These are phyloP conservation scores for Abrus pulchellus DNA, from an alignment of 306 rosid species.

Conservation along the genomic window DNA sequence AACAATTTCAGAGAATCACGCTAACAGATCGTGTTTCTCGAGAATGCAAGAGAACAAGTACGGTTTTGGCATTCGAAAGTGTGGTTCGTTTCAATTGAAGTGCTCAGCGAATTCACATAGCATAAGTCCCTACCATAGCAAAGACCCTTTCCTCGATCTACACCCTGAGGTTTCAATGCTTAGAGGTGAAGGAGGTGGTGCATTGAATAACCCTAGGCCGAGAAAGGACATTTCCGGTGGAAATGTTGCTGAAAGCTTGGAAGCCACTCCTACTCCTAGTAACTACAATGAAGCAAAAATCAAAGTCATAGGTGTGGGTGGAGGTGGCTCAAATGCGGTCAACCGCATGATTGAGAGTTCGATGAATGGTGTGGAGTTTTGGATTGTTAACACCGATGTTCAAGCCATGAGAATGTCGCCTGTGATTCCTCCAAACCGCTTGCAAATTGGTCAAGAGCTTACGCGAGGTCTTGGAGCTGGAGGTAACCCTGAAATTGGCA, in stretches of 20 bases:
- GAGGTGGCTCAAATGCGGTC: conserved; percentile 97
- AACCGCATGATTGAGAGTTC: conserved; percentile 98
- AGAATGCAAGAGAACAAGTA: conserved; percentile 58
- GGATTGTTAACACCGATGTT: conserved; percentile 94
- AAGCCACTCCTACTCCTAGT: conserved; percentile 54
- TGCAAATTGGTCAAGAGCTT: conserved; percentile 96
- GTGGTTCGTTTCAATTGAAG: conserved; percentile 59
- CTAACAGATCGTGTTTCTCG: conserved; percentile 52
- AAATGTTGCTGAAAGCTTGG: conserved; percentile 65
- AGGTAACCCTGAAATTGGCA: conserved; percentile 98
- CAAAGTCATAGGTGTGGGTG: conserved; percentile 95
- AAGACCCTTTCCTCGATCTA: conserved; percentile 90
- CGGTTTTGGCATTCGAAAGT: conserved; percentile 59
- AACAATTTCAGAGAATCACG: conserved; percentile 54
- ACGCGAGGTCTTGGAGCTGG: conserved; percentile 99
- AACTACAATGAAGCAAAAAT: conserved; percentile 81
- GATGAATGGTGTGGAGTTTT: conserved; percentile 95
- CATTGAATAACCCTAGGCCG: conserved; percentile 56
- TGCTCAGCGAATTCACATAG: conserved; percentile 70
- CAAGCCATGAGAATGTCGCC: conserved; percentile 99
- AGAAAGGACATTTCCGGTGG: conserved; percentile 72
- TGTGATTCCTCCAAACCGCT: conserved; percentile 74
- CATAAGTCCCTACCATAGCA: conserved; percentile 63
- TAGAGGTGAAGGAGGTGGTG: conserved; percentile 79
- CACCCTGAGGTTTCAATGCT: conserved; percentile 97